These are phyloP conservation scores for Solanum pennellii DNA, from an alignment of 257 asterid species.

Conservation along the genomic window DNA sequence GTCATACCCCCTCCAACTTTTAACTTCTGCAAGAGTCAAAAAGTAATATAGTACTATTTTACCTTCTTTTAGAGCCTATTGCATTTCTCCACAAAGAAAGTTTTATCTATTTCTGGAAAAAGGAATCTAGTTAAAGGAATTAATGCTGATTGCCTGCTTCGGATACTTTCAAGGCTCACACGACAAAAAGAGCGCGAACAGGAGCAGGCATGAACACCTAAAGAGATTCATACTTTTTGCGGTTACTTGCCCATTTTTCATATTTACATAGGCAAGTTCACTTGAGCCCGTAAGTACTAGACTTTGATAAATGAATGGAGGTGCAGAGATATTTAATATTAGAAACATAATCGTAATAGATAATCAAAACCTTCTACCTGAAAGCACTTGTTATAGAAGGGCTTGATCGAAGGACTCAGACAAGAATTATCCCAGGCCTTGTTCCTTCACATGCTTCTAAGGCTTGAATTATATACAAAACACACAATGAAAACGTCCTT, in stretches of 20 bases:
- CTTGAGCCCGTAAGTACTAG: not conserved
- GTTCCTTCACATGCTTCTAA: not conserved
- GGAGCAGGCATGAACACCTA: not conserved
- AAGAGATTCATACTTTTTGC: not conserved
- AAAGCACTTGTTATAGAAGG: not conserved
- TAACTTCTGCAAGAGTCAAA: not conserved
- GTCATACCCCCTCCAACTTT: not conserved
- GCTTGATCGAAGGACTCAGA: not conserved
- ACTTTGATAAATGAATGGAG: not conserved
- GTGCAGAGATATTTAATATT: not conserved
- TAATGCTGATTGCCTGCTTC: not conserved
- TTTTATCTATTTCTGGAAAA: not conserved
- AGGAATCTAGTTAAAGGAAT: not conserved
- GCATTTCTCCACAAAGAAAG: not conserved
- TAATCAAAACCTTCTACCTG: not conserved
- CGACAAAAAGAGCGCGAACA: not conserved
- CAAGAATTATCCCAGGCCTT: not conserved
- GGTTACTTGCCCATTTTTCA: not conserved
- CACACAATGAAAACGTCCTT: not conserved
- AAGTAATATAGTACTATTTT: not conserved
- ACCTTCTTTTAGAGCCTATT: not conserved
- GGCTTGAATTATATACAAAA: not conserved
- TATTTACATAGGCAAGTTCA: not conserved
- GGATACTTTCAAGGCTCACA: not conserved
- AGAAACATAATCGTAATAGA: not conserved